Conservation (phyloP, 2,329 filamentous ascomycete genomes). For the Microcyclosporella mali region DNA sequence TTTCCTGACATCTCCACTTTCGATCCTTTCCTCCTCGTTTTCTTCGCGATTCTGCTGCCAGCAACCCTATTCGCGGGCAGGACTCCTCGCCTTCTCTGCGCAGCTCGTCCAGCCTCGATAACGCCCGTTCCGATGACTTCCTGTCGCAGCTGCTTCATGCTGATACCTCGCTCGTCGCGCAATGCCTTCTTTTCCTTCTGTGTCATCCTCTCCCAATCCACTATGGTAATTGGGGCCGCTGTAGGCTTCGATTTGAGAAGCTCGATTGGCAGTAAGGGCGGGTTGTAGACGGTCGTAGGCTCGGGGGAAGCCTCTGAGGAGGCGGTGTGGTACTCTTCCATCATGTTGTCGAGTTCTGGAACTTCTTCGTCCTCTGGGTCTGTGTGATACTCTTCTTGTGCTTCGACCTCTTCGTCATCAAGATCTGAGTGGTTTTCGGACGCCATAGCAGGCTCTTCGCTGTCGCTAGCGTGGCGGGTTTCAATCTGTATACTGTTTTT, state of each 20-base stretch:
- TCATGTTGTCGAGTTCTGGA: not conserved
- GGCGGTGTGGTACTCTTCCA: conserved; percentile 3
- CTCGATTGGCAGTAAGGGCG: conserved; percentile 1
- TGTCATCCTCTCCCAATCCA: conserved; percentile 2
- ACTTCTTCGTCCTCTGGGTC: not conserved
- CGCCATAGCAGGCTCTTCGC: not conserved
- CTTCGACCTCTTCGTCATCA: conserved; percentile 1
- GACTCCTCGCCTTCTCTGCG: conserved; percentile 16
- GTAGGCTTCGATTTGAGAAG: conserved; percentile 6
- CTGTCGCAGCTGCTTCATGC: conserved; percentile 7
- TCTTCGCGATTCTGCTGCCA: conserved; percentile 12
- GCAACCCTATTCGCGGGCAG: conserved; percentile 6
- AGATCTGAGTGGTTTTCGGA: not conserved
- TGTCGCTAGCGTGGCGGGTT: not conserved
- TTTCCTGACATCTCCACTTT: conserved; percentile 11
- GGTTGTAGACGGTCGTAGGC: not conserved
- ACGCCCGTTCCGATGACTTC: conserved; percentile 15
- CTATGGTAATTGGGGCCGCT: not conserved
- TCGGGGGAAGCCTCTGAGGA: conserved; percentile 1
- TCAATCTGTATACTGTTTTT: not conserved
- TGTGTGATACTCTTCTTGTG: conserved; percentile 1
- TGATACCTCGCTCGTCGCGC: conserved; percentile 5
- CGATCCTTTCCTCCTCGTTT: conserved; percentile 7
- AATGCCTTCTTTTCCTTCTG: conserved; percentile 3
- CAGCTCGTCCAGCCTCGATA: conserved; percentile 13